Percentiles rank a stretch among this genome's conserved stretches.
Conservation (phyloP, 805 yeast genomes). For the Helenozyma baotianmanensis region DNA sequence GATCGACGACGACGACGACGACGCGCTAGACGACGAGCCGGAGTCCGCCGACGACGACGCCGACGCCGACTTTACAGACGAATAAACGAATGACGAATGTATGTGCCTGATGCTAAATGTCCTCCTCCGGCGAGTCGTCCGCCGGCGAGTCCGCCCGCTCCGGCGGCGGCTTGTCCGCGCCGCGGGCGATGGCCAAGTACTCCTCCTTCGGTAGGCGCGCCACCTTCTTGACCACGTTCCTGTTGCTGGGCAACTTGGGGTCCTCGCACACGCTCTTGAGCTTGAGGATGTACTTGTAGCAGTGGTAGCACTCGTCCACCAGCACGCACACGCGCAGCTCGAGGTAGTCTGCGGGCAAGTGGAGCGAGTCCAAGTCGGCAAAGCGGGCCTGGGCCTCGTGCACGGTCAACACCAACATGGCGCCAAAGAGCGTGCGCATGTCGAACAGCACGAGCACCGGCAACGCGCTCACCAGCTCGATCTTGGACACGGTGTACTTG, state of each 20-base stretch:
- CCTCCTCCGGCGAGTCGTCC: too few relatives aligned
- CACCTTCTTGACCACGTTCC: conserved; percentile 12
- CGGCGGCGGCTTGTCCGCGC: not conserved
- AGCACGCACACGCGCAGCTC: conserved; percentile 5
- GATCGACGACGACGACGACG: not conserved
- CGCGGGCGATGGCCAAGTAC: conserved; percentile 6
- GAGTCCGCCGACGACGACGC: not conserved
- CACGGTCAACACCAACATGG: conserved; percentile 14
- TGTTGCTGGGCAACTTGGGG: conserved; percentile 15
- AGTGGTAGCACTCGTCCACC: conserved; percentile 7
- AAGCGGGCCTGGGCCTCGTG: conserved; percentile 13
- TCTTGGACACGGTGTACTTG: conserved; percentile 28
- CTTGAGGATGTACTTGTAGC: conserved; percentile 14
- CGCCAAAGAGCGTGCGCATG: conserved; percentile 28
- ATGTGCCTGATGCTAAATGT: too few relatives aligned
- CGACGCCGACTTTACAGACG: not conserved
- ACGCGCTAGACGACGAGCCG: not conserved
- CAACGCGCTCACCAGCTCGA: conserved; percentile 35
- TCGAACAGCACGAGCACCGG: conserved; percentile 36
- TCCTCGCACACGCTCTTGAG: conserved; percentile 15
- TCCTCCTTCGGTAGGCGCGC: conserved; percentile 5
- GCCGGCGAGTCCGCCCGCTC: not conserved
- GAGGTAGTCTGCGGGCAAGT: conserved; percentile 8
- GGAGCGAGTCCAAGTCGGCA: conserved; percentile 7
- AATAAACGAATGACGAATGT: too few relatives aligned